phyloP scores from a whole-genome alignment of 2,329 filamentous ascomycete species.

The Fusarium continuum region DNA sequence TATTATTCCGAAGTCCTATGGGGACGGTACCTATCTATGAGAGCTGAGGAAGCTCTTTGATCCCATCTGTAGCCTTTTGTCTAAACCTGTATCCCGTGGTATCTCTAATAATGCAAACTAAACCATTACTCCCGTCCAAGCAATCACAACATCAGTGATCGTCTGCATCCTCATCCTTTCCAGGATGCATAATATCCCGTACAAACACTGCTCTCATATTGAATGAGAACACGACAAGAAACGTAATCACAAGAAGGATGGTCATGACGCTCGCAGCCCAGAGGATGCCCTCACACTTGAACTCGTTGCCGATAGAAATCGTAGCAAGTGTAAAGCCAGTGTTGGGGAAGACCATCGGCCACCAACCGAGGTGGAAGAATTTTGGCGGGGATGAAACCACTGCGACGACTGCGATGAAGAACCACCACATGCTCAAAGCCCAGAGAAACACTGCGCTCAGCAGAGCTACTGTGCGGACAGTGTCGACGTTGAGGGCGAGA shows the following conservation, averaged over 20 bases:
- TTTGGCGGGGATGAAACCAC: constrained; percentile 52
- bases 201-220: constrained; percentile 56
- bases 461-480: constrained; percentile 58
- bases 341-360: constrained; percentile 71
- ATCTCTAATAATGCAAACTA: constrained; percentile 12
- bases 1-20: not conserved
- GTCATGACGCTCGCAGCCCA: constrained; percentile 63
- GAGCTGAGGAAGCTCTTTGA: not conserved
- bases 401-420: constrained; percentile 52
- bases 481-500: constrained; percentile 51
- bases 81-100: constrained; percentile 19
- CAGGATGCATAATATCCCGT: constrained; percentile 66
- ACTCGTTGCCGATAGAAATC: constrained; percentile 61
- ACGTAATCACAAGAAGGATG: constrained; percentile 54
- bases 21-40: not conserved
- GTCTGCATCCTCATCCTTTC: constrained; percentile 62
- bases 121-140: constrained; percentile 3
- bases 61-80: constrained; percentile 5
- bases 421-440: constrained; percentile 70
- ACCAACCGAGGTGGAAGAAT: constrained; percentile 70
- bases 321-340: constrained; percentile 67
- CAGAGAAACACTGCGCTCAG: constrained; percentile 68
- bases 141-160: constrained; percentile 49
- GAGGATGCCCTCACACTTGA: constrained; percentile 55
- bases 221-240: constrained; percentile 56